A percentile compares a stretch with the other conserved stretches of the same genome.
Conservation (phyloP, 169 alveolate species). For the Babesia ovata region DNA sequence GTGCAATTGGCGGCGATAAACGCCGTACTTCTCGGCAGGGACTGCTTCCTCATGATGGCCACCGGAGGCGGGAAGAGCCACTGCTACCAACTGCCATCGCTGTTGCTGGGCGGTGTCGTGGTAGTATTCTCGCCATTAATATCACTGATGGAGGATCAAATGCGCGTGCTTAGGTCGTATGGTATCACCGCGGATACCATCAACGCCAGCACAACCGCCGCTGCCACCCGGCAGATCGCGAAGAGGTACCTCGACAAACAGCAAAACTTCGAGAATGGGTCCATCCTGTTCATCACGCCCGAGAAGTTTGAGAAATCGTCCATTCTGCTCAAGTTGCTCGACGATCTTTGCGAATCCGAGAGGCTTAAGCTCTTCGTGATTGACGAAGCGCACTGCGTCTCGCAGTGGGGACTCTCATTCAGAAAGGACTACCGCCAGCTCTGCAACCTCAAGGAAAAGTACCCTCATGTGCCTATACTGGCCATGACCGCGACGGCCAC, state of each 20-base stretch:
- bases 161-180: conserved; percentile 79
- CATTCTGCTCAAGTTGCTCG: conserved; percentile 57
- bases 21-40: conserved; percentile 85
- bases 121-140: conserved; percentile 94
- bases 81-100: conserved; percentile 92
- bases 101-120: conserved; percentile 88
- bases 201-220: conserved; percentile 59
- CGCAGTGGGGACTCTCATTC: conserved; percentile 90
- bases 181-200: conserved; percentile 81
- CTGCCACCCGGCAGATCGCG: conserved; percentile 49
- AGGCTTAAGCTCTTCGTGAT: conserved; percentile 82
- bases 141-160: conserved; percentile 93
- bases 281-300: conserved; percentile 81
- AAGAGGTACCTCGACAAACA: conserved; percentile 30
- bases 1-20: conserved; percentile 90
- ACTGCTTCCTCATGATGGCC: conserved; percentile 91
- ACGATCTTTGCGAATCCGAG: conserved; percentile 70
- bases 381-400: conserved; percentile 90
- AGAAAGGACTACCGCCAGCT: conserved; percentile 89
- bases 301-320: conserved; percentile 80
- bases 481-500: conserved; percentile 99
- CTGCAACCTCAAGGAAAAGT: conserved; percentile 79
- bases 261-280: conserved; percentile 56
- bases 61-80: conserved; percentile 98
- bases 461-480: conserved; percentile 91